phyloP scores from a whole-genome alignment of 1,284 basidiomycete genomes.

The Melampsora americana region DNA sequence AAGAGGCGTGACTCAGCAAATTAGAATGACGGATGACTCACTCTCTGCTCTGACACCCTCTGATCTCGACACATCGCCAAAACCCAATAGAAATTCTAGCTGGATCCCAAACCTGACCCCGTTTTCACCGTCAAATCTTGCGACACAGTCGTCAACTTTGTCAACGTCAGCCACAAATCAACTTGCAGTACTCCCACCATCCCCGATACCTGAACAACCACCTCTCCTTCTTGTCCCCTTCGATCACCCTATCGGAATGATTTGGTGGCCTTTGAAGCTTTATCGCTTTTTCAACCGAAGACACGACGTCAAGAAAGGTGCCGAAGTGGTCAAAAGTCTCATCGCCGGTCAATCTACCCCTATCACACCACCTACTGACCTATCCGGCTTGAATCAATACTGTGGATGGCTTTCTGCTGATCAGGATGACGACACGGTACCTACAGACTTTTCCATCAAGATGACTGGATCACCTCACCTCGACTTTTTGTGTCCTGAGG shows the following conservation, averaged over 20 bases:
- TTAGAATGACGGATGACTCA: not conserved
- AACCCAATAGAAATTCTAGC: not conserved
- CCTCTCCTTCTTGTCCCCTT: conserved; percentile 42
- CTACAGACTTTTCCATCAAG: conserved; percentile 3
- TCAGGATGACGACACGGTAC: not conserved
- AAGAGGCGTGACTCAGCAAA: conserved; percentile 19
- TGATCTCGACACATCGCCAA: too few species aligned
- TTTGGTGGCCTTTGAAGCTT: conserved; percentile 43
- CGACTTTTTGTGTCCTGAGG: conserved; percentile 38
- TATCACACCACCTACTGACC: conserved; percentile 24
- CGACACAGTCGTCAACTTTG: not conserved
- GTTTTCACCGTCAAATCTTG: not conserved
- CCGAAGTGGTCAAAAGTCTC: conserved; percentile 20
- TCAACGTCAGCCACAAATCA: not conserved
- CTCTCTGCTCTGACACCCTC: not conserved
- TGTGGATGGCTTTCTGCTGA: conserved; percentile 1
- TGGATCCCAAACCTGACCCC: conserved; percentile 1
- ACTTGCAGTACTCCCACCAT: conserved; percentile 7
- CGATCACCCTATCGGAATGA: conserved; percentile 43
- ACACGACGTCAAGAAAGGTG: conserved; percentile 29
- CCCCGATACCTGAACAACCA: conserved; percentile 35
- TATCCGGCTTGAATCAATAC: conserved; percentile 1
- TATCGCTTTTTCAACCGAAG: conserved; percentile 41
- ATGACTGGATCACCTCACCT: conserved; percentile 35
- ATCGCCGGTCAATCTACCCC: conserved; percentile 17